Conservation (phyloP, 345 rosid species). For the Raphanus raphanistrum region DNA sequence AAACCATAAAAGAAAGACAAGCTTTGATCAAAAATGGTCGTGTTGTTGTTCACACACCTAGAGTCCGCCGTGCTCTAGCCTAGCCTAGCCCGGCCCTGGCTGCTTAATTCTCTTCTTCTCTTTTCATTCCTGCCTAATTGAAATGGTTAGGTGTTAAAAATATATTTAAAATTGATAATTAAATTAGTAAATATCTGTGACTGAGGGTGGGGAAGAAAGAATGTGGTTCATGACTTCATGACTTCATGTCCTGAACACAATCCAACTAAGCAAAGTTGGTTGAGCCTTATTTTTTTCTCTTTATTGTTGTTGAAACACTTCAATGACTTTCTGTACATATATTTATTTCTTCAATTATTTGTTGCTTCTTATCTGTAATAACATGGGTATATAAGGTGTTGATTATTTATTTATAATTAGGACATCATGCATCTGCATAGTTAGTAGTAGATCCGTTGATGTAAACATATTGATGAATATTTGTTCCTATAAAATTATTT, state of each 20-base stretch:
- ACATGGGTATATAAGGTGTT: slow-evolving; percentile 13
- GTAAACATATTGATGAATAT: neutral
- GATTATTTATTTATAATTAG: neutral
- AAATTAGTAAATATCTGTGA: slow-evolving; percentile 7
- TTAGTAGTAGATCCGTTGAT: neutral
- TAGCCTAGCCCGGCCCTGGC: slow-evolving; percentile 16
- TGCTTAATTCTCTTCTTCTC: neutral
- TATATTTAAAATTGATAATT: slow-evolving; percentile 3
- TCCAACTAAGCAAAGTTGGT: slow-evolving; percentile 33
- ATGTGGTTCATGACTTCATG: slow-evolving; percentile 4
- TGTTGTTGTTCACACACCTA: slow-evolving; percentile 59
- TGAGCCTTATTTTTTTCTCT: neutral
- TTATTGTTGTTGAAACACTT: slow-evolving; percentile 17
- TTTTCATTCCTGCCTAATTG: neutral
- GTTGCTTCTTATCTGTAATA: slow-evolving; percentile 4
- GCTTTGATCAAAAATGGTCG: slow-evolving; percentile 50
- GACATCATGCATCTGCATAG: neutral
- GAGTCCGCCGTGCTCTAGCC: slow-evolving; percentile 50
- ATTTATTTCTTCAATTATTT: neutral
- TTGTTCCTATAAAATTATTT: neutral
- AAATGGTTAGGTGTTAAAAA: neutral
- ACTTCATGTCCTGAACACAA: slow-evolving; percentile 24
- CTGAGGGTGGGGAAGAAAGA: neutral
- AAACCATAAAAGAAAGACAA: slow-evolving; percentile 59
- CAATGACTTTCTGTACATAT: slow-evolving; percentile 27